Base-by-base conservation (phyloP, 805 yeast species). In the Blastobotrys chiropterorum region DNA sequence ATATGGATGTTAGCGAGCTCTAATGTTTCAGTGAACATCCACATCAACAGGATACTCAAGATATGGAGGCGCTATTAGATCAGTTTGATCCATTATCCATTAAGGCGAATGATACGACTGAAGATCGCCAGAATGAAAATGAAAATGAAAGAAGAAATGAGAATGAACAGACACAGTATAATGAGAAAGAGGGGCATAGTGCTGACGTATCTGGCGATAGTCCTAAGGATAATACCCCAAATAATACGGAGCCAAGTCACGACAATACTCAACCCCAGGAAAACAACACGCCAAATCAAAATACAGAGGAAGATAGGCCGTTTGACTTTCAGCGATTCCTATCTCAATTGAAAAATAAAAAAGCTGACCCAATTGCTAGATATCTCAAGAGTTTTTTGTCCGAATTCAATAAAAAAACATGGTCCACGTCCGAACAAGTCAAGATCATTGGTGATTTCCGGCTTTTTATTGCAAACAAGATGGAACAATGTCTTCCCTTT, bases 261-360 rank as follows among this genome's bases (percentile, higher is more conserved):
- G 7, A 20, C 38, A 26, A n/a, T 15, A 16, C 8, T 38, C 38
- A 30, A 5, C 26, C 3, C 5, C 8, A 20, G 3, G 16, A 20
- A 8, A 21, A 43, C 8, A 20, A 16, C 3, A 17, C 15, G 2
- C n/a, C 45, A 4, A 47, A 43, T 5, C 34, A n/a, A 19, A 19
- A 47, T 15, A 42, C 22, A 19, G 57, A 53, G 13, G 58, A 52
- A 1, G 54, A 50, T 22, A 39, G 38, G 21, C 73, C 77, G 2
- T 90, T 92, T 68, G 96, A 94, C 65, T 94, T 92, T 66, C 96
- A 88, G 64, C 68, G 76, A 20, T 94, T 94, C 64, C 72, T 90
- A 40, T 73, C 75, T 11, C 86, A 85, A 58, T 75, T 94, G 58
- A 82, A 85, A 53, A 76, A 79, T 49, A 84, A 82, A 56, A 75